Base-by-base conservation (phyloP, 2,329 filamentous ascomycete species). In the Diaporthe sp. region DNA sequence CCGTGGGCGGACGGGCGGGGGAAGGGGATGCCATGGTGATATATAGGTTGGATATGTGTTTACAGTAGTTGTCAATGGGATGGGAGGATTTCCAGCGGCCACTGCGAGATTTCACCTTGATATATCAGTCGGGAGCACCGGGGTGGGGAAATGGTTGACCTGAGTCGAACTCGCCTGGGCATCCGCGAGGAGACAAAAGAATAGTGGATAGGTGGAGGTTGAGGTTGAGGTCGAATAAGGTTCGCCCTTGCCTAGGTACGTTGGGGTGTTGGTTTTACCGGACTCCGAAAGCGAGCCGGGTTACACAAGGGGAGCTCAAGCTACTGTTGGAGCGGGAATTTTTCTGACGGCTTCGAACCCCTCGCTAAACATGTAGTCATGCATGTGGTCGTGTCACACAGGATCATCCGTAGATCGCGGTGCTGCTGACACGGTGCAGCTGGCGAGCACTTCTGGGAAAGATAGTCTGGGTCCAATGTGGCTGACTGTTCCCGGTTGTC, bases 11-110 rank as follows among this genome's bases (percentile, higher is more conserved):
- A 39, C 67, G 53, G 39, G 47, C 49, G n/a, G 28, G 3, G 25
- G 79, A 74, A 9, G 76, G 71, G 37, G 76, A 67, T 68, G 80
- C 65, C 53, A 77, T 77, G 8, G 20, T 85, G 83, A 2, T 82
- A 80, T 49, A 85, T n/a, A 90, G 86, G 68, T 20, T 65, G 42
- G 34, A 12, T 31, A 25, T 22, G 22, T 9, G 34, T 17, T 31
- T 34, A 65, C 8, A 28, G 13, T 7, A 49, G n/a, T 28, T 15
- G 47, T 12, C 31, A 13, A 47, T 20, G 22, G 37, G 37, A 28
- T 28, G 6, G 2, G 17, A 39, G 12, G 20, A 25, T 51, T 34
- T 17, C 17, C 13, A 37, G 44, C 13, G 34, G 47, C 1, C n/a
- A 39, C 31, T 39, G 6, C 15, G 34, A 39, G 28, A 5, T 25